Percentiles rank a stretch among this genome's conserved stretches.
Evolutionary conservation across 306 rosid species (phyloP).

Genomic region (Medicago truncatula): MtrunA17r5.0-ANR NC_053048.1:42977001-42977500

Average conservation of each 20-base stretch:
- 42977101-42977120: constrained; percentile 25
- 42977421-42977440: constrained; percentile 22
- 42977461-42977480: neutral
- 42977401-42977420: constrained; percentile 20
- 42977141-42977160: constrained; percentile 12
- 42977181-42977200: constrained; percentile 14
- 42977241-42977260: constrained; percentile 77
- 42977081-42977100: neutral
- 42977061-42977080: too few species aligned
- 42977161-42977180: constrained; percentile 18
- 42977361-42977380: constrained; percentile 32
- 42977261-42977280: constrained; percentile 84
- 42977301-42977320: constrained; percentile 82
- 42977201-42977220: constrained; percentile 31
- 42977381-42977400: constrained; percentile 30
- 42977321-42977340: constrained; percentile 48
- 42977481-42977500: neutral
- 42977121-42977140: constrained; percentile 28
- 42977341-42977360: constrained; percentile 40
- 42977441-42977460: constrained; percentile 10
- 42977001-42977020: constrained; percentile 63
- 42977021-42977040: constrained; percentile 84
- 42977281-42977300: constrained; percentile 76
- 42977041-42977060: constrained; percentile 51
- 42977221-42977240: constrained; percentile 35